Percentiles rank a stretch among this genome's conserved stretches.
These are phyloP conservation scores for Solanum peruvianum DNA, from an alignment of 257 asterid genomes.

Conservation along the genomic window DNA sequence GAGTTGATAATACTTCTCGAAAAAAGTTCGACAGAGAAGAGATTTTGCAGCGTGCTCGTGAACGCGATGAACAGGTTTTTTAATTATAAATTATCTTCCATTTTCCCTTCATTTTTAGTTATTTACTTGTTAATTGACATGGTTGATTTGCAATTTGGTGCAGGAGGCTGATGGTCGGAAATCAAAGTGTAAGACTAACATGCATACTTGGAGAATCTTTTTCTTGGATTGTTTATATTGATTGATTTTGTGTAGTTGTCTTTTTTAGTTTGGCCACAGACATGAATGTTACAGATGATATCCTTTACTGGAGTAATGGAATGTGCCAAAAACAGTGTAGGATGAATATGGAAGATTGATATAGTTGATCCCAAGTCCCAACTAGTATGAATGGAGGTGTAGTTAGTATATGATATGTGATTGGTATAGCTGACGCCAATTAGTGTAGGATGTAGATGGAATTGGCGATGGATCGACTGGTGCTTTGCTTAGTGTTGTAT, in stretches of 20 bases:
- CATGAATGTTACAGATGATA: not conserved
- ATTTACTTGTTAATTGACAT: not conserved
- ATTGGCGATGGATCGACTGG: not conserved
- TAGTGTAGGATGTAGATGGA: not conserved
- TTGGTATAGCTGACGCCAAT: not conserved
- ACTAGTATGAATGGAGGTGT: not conserved
- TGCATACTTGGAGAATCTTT: not conserved
- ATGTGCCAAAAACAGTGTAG: not conserved
- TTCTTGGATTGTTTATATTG: not conserved
- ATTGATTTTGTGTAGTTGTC: not conserved
- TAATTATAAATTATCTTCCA: not conserved
- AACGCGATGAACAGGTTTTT: conserved; percentile 73
- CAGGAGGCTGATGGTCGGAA: conserved; percentile 4
- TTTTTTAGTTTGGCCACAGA: not conserved
- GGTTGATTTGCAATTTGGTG: not conserved
- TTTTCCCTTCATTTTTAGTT: not conserved
- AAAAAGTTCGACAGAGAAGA: conserved; percentile 88
- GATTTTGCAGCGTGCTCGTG: conserved; percentile 89
- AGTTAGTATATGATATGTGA: not conserved
- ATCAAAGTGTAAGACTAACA: conserved; percentile 2
- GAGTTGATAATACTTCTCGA: conserved; percentile 88
- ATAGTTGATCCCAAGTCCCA: not conserved
- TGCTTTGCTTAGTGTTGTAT: not conserved
- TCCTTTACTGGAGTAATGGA: not conserved
- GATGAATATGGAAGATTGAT: not conserved